phyloP scores from a whole-genome alignment of 768 basidiomycete species.

The Cyclocybe cylindracea region DNA sequence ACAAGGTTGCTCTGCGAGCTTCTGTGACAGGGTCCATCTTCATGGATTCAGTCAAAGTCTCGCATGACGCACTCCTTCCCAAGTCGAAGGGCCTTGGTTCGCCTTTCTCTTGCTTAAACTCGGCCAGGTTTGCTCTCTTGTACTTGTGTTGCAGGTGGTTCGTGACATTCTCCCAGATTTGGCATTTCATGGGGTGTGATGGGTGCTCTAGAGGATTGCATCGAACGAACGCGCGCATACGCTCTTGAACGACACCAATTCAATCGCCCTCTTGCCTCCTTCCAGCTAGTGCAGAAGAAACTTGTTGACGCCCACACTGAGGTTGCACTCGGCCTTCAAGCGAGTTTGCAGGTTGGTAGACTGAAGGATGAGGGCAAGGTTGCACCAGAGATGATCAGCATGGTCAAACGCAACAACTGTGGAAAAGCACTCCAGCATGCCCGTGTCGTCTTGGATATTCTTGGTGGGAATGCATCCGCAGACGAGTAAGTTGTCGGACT shows the following conservation, averaged over 20 bases:
- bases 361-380: constrained; percentile 76
- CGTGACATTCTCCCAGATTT: constrained; percentile 42
- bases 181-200: constrained; percentile 96
- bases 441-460: constrained; percentile 79
- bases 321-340: constrained; percentile 73
- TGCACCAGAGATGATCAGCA: constrained; percentile 91
- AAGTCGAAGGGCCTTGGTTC: constrained; percentile 76
- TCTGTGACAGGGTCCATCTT: constrained; percentile 87
- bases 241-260: constrained; percentile 92
- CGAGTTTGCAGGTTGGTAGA: constrained; percentile 79
- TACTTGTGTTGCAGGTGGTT: constrained; percentile 5
- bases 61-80: constrained; percentile 74
- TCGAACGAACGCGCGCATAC: constrained; percentile 75
- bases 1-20: constrained; percentile 89
- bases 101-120: constrained; percentile 93
- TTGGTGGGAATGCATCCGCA: constrained; percentile 91
- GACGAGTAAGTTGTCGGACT: constrained; percentile 70
- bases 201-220: constrained; percentile 93
- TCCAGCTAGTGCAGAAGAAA: constrained; percentile 99
- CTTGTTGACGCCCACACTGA: constrained; percentile 92
- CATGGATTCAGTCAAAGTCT: constrained; percentile 87
- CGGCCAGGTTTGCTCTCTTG: constrained; percentile 56
- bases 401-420: constrained; percentile 95
- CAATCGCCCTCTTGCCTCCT: constrained; percentile 83
- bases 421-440: constrained; percentile 89